phyloP scores from a whole-genome alignment of 257 asterid genomes.

The Linderniella brevidens region DNA sequence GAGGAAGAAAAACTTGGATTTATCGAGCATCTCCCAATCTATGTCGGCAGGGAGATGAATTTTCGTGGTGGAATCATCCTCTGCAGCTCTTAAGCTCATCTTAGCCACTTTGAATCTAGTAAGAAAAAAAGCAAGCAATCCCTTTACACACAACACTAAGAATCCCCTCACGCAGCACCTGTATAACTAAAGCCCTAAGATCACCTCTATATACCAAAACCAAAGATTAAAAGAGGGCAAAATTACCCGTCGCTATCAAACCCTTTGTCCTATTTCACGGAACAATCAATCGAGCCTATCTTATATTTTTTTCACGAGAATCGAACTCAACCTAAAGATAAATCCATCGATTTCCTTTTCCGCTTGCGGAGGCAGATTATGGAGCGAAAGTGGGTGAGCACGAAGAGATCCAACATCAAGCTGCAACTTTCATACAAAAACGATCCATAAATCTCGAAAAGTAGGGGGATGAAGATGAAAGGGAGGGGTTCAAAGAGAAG shows the following conservation, averaged over 20 bases:
- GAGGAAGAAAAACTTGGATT: conserved; percentile 83
- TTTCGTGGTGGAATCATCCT: conserved; percentile 68
- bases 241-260: no score
- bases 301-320: no score
- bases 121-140: no score
- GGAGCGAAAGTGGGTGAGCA: conserved; percentile 46
- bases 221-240: not conserved
- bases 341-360: conserved; percentile 16
- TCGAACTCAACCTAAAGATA: no score
- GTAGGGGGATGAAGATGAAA: no score
- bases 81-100: conserved; percentile 69
- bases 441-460: no score
- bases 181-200: conserved; percentile 1
- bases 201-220: not conserved
- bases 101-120: conserved; percentile 41
- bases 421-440: not conserved
- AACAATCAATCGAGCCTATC: no score
- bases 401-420: conserved; percentile 39
- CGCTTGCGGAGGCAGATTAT: conserved; percentile 47
- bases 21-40: conserved; percentile 95
- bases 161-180: not conserved
- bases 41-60: conserved; percentile 92
- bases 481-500: no score
- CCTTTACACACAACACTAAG: no score
- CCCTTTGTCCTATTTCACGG: no score